phyloP scores from a whole-genome alignment of 108 stramenopile genomes.

The Skeletonema marinoi region DNA sequence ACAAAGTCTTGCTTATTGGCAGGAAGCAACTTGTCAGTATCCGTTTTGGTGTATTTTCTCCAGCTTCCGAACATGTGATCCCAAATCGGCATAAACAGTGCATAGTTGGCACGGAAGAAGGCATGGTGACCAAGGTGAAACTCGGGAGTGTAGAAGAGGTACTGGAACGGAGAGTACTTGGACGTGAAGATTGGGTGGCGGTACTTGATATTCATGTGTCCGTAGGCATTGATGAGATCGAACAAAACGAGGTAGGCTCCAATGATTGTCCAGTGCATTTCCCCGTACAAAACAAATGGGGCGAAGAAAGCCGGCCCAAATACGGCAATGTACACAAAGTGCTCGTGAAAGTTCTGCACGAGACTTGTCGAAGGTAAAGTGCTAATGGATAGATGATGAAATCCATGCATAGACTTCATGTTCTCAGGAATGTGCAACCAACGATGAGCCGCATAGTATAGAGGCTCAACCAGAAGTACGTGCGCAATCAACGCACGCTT shows the following conservation, averaged over 20 bases:
- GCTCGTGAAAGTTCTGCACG: constrained; percentile 77
- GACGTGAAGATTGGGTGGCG: constrained; percentile 56
- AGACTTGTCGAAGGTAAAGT: constrained; percentile 65
- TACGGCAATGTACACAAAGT: constrained; percentile 71
- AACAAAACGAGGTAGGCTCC: constrained; percentile 64
- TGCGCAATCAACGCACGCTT: constrained; percentile 48
- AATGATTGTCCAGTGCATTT: constrained; percentile 66
- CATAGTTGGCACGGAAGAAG: constrained; percentile 71
- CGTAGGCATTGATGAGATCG: constrained; percentile 65
- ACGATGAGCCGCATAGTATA: constrained; percentile 68
- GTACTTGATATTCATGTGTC: constrained; percentile 67
- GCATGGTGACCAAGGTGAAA: constrained; percentile 76
- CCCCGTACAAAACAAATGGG: constrained; percentile 27
- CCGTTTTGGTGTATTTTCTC: constrained; percentile 61
- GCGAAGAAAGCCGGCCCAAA: constrained; percentile 73
- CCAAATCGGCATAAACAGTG: constrained; percentile 74
- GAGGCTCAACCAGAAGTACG: constrained; percentile 62
- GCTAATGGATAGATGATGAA: constrained; percentile 69
- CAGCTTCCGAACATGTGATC: constrained; percentile 65
- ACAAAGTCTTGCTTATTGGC: constrained; percentile 67
- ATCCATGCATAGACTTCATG: constrained; percentile 79
- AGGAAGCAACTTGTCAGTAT: constrained; percentile 49
- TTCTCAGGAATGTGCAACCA: constrained; percentile 72
- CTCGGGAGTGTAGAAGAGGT: constrained; percentile 76
- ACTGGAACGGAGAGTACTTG: constrained; percentile 66